Base-by-base conservation (phyloP, 2,329 filamentous ascomycete species). In the Phyllosticta capitalensis region DNA sequence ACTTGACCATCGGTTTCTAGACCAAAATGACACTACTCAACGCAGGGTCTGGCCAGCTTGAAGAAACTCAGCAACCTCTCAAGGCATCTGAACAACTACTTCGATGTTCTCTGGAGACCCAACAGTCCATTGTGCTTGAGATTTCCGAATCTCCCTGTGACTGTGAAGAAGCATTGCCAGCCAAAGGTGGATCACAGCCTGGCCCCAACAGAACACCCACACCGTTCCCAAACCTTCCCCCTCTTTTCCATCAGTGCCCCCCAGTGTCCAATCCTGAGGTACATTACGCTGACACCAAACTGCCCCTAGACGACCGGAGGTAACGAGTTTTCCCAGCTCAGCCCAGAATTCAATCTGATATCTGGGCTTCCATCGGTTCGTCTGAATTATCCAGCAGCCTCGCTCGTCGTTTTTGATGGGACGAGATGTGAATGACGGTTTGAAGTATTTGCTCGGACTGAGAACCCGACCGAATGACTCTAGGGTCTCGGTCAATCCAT, bases 141-240 rank as follows among this genome's bases (percentile, higher is more conserved):
- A 59, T 49, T 55, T 59, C 21, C 28, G 33, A 19, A 59, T 55
- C 52, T 59, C 22, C 14, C 26, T 21, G 19, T 59, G 52, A 21
- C 58, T 59, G n/a, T 59, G 52, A 24, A 52, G 22, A n/a, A 55
- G 28, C 26, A 59, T 14, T 5, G 51, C 45, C 7, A 71, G 85
- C 90, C 56, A 86, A 72, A 48, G 92, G 70, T 95, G 86, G 58
- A 83, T 80, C 0, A 83, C 83, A 0, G 90, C 75, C 63, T 86
- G 81, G 0, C 88, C 91, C 86, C 89, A 96, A 67, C 89, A 89
- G 68, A 88, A 94, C 1, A 92, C 71, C 33, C 84, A 81, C 1
- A 95, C 69, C 1, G 64, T 71, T 60, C 77, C 74, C 10, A 74
- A 63, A 10, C 63, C 55, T 12, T 58, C 49, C n/a, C 50, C 56